phyloP scores from a whole-genome alignment of 2,329 filamentous ascomycete genomes.

The Cladosporium sphaerospermum region DNA sequence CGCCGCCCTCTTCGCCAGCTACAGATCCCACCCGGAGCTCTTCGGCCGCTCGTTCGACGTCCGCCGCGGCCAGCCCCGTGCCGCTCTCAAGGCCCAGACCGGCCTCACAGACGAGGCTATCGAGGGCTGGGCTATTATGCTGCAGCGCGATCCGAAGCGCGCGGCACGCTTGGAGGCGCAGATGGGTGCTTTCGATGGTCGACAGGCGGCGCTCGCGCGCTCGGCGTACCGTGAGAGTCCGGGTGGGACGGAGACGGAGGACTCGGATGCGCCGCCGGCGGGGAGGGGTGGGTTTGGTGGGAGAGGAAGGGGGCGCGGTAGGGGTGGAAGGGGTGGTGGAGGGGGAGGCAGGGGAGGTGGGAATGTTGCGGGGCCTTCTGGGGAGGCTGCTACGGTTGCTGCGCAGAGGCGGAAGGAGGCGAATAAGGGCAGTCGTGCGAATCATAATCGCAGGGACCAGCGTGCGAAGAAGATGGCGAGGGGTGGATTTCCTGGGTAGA shows the following conservation, averaged over 20 bases:
- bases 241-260: constrained; percentile 52
- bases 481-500: constrained; percentile 42
- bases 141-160: constrained; percentile 64
- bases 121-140: constrained; percentile 90
- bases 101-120: constrained; percentile 90
- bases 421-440: constrained; percentile 73
- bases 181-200: constrained; percentile 59
- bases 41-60: constrained; percentile 70
- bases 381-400: constrained; percentile 64
- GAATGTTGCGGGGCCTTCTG: constrained; percentile 58
- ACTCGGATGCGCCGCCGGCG: constrained; percentile 43
- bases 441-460: constrained; percentile 76
- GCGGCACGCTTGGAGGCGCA: constrained; percentile 64
- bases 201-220: constrained; percentile 58
- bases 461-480: constrained; percentile 57
- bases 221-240: constrained; percentile 58
- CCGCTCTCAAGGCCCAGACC: constrained; percentile 64
- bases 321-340: constrained; percentile 41
- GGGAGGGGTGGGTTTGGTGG: constrained; percentile 38
- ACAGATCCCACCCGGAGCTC: constrained; percentile 55
- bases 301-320: constrained; percentile 45
- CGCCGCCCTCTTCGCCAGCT: constrained; percentile 66
- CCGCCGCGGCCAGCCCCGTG: constrained; percentile 57
- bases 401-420: constrained; percentile 73
- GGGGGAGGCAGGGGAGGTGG: constrained; percentile 35